phyloP scores from a whole-genome alignment of 1,284 basidiomycete genomes.

The Mycosarcoma maydis region DNA sequence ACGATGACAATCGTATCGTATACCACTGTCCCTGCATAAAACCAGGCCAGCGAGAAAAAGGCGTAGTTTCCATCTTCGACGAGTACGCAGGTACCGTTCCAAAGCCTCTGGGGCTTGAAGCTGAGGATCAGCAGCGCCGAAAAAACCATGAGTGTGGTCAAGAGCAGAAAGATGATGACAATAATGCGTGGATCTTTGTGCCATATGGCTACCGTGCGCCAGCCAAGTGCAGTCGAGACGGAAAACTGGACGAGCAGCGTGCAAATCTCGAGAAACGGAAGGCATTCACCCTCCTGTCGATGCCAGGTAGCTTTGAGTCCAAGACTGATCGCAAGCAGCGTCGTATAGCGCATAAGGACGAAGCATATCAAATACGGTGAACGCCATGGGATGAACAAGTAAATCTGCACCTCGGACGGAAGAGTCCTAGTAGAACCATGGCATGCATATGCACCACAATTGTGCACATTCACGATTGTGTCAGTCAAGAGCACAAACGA shows the following conservation, averaged over 20 bases:
- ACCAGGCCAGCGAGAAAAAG: constrained; percentile 48
- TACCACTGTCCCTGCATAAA: constrained; percentile 46
- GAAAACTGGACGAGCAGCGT: constrained; percentile 50
- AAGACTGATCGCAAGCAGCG: constrained; percentile 37
- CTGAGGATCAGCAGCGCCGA: constrained; percentile 47
- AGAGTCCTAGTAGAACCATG: constrained; percentile 40
- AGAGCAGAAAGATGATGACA: constrained; percentile 34
- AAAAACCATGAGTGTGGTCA: constrained; percentile 35
- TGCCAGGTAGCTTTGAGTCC: constrained; percentile 42
- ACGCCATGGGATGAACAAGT: constrained; percentile 15
- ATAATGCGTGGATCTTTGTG: constrained; percentile 44
- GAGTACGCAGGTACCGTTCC: constrained; percentile 37
- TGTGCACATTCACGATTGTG: too few species aligned
- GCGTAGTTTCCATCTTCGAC: constrained; percentile 14
- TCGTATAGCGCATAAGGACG: constrained; percentile 46
- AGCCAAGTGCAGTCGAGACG: constrained; percentile 45
- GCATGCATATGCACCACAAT: too few species aligned
- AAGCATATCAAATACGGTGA: constrained; percentile 51
- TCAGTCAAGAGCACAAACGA: neutral
- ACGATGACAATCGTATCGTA: constrained; percentile 47
- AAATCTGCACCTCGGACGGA: constrained; percentile 21
- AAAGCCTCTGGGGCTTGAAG: constrained; percentile 21
- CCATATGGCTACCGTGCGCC: constrained; percentile 61
- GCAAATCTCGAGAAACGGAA: constrained; percentile 34
- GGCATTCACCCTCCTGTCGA: constrained; percentile 16